Evolutionary conservation across 2,329 filamentous ascomycete genomes (phyloP).

Genomic region (Aquanectria penicillioides): DNA sequence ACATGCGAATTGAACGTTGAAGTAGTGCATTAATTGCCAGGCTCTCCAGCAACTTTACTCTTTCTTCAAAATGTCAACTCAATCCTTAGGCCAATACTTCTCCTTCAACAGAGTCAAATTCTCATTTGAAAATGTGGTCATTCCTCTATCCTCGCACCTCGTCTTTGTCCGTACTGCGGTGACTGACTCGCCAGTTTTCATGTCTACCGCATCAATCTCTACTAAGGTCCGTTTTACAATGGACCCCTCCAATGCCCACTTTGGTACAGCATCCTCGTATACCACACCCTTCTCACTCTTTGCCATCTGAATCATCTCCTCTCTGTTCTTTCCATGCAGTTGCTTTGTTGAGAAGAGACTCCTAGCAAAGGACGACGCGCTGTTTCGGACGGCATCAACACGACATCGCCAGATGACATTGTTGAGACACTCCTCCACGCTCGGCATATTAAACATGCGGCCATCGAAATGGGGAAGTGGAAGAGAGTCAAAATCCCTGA

Average conservation of each 20-base stretch:
- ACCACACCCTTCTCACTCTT: slow-evolving; percentile 16
- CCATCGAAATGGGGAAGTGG: slow-evolving; percentile 26
- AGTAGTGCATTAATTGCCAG: too few relatives aligned
- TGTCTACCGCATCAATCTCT: slow-evolving; percentile 15
- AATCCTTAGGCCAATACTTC: slow-evolving; percentile 20
- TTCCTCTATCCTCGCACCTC: slow-evolving; percentile 25
- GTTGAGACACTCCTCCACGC: slow-evolving; percentile 25
- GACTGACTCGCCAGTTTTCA: slow-evolving; percentile 14
- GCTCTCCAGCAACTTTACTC: too few relatives aligned
- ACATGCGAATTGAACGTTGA: too few relatives aligned
- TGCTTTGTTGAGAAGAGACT: slow-evolving; percentile 26
- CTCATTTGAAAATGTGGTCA: slow-evolving; percentile 20
- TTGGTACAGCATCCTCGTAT: slow-evolving; percentile 22
- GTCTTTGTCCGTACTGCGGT: slow-evolving; percentile 20
- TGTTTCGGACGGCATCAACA: slow-evolving; percentile 27
- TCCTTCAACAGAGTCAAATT: slow-evolving; percentile 22
- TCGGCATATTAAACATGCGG: slow-evolving; percentile 25
- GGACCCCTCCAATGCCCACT: slow-evolving; percentile 27
- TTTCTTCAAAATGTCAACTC: too few relatives aligned
- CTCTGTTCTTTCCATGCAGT: slow-evolving; percentile 25
- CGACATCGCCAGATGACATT: slow-evolving; percentile 29
- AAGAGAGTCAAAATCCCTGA: slow-evolving; percentile 14
- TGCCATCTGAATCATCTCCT: slow-evolving; percentile 27
- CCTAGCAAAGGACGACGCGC: slow-evolving; percentile 25
- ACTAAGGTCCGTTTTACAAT: slow-evolving; percentile 23